A percentile compares a stretch with the other conserved stretches of the same genome.
Conservation (phyloP, 2,329 filamentous ascomycete genomes). For the Diaporthe sp. region DNA sequence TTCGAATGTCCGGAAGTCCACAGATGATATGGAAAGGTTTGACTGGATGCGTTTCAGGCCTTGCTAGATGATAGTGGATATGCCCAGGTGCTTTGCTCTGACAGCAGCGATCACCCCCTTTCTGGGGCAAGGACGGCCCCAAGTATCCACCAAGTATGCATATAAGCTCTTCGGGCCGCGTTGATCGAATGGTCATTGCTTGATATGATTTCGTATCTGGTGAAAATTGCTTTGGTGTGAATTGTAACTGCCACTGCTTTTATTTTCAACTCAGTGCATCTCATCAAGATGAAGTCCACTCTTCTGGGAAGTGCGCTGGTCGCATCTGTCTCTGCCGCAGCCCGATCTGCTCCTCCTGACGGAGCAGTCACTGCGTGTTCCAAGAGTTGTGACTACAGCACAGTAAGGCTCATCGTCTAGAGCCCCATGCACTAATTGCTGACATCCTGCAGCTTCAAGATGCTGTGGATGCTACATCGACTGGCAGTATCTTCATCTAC, state of each 20-base stretch:
- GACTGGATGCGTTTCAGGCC: slow-evolving; percentile 5
- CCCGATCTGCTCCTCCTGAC: slow-evolving; percentile 10
- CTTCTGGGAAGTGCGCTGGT: slow-evolving; percentile 5
- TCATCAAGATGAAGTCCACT: slow-evolving; percentile 1
- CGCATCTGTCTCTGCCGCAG: not conserved
- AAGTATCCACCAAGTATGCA: not conserved
- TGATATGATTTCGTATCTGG: not conserved
- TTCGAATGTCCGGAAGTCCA: slow-evolving; percentile 16
- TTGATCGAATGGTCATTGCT: not conserved
- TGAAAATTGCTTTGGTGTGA: not conserved
- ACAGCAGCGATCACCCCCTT: slow-evolving; percentile 3
- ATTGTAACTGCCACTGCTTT: too few species aligned
- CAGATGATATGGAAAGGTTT: not conserved
- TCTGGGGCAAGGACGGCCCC: not conserved
- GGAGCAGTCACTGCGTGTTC: slow-evolving; percentile 26
- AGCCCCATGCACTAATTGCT: not conserved
- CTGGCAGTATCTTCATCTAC: slow-evolving; percentile 30
- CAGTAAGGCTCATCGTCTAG: not conserved
- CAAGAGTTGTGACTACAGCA: slow-evolving; percentile 21
- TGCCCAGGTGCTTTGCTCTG: not conserved
- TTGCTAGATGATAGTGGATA: not conserved
- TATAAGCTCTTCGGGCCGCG: slow-evolving; percentile 15
- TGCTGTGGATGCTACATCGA: slow-evolving; percentile 18
- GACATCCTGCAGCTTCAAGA: slow-evolving; percentile 7
- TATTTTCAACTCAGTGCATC: not conserved